Evolutionary conservation across 208 protist species (phyloP), one percentile per base, ranked within the genome.

Genomic region (Trypanosoma conorhini): DNA sequence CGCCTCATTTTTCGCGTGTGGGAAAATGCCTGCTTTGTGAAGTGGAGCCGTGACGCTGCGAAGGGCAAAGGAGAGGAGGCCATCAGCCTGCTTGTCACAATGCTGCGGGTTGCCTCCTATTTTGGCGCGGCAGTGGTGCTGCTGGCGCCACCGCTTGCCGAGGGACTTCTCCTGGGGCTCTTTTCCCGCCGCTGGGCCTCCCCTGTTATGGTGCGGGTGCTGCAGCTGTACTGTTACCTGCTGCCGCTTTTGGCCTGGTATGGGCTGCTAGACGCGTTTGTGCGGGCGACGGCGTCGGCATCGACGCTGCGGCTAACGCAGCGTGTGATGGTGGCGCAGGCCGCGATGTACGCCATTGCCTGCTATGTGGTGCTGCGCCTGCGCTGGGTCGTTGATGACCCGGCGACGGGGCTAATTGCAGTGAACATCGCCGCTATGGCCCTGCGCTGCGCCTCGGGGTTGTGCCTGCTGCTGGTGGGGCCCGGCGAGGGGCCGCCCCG

Each of bases 1-100:
- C 85, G 96, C 22, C 77, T 97, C 44, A 65, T 98, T 24, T 98
- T 97, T 54, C 85, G 89, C 22, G 77, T 95, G n/a, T 95, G 96
- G 81, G 94, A 98, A 72, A 92, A 86, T 61, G 83, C 86, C 26
- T 95, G 90, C 67, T 88, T 89, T 58, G 78, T 81, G 44, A 80
- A 79, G 48, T 97, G 93, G 91, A 92, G 85, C 65, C 85, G 82
- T 54, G 81, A 87, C 56, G 72, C 77, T 3, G 78, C 82, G 9
- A 56, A 57, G 30, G 87, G 83, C 9, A 67, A 70, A 50, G 35
- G 22, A 10, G n/a, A 60, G 13, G 63, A 67, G 30, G 86, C 82
- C 21, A 70, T 77, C 21, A 51, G 59, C 31, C 79, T 97, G 26
- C 77, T 98, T 13, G 54, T 65, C 44, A 33, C 86, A 8, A 89